A percentile compares a stretch with the other conserved stretches of the same genome.
Evolutionary conservation across 495 filamentous ascomycete species (phyloP).

Genomic region (Pyrenula aspistea): DNA sequence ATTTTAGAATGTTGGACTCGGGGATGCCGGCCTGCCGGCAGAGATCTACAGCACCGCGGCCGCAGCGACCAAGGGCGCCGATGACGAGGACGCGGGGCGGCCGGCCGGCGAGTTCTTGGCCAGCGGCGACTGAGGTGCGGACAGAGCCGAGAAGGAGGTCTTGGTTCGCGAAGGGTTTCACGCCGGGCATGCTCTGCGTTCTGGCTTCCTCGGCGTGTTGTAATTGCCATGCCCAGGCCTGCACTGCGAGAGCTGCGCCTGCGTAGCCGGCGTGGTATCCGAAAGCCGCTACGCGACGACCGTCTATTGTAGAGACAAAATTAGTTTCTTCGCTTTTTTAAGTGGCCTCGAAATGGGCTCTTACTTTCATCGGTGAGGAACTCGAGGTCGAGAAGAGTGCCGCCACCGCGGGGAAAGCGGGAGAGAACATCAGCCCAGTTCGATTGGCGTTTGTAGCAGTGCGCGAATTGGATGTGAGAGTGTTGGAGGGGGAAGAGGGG

Average conservation of each 20-base stretch:
- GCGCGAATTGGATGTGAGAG: conserved; percentile 73
- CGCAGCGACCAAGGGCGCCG: conserved; percentile 72
- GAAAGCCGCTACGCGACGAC: no score
- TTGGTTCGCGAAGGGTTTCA: conserved; percentile 68
- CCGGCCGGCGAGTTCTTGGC: conserved; percentile 39
- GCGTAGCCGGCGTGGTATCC: conserved; percentile 76
- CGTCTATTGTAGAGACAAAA: no score
- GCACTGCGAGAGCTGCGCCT: conserved; percentile 66
- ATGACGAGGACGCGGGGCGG: conserved; percentile 46
- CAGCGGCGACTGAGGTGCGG: no score
- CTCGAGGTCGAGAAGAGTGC: conserved; percentile 80
- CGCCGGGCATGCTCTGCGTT: conserved; percentile 52
- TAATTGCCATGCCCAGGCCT: conserved; percentile 83
- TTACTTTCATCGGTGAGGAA: conserved; percentile 72
- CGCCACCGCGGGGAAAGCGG: conserved; percentile 71
- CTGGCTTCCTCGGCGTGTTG: conserved; percentile 50
- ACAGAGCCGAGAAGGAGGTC: conserved; percentile 56
- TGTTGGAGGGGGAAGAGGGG: conserved; percentile 84
- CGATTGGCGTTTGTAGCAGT: conserved; percentile 77
- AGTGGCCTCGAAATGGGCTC: no score
- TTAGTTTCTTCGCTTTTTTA: no score
- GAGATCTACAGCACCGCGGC: conserved; percentile 71
- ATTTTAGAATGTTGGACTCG: conserved; percentile 65
- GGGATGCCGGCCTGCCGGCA: conserved; percentile 65
- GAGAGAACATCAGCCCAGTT: conserved; percentile 76